Percentiles rank a stretch among this genome's conserved stretches.
phyloP scores from a whole-genome alignment of 129 eudicot genomes.

The Deinandra increscens region DNA sequence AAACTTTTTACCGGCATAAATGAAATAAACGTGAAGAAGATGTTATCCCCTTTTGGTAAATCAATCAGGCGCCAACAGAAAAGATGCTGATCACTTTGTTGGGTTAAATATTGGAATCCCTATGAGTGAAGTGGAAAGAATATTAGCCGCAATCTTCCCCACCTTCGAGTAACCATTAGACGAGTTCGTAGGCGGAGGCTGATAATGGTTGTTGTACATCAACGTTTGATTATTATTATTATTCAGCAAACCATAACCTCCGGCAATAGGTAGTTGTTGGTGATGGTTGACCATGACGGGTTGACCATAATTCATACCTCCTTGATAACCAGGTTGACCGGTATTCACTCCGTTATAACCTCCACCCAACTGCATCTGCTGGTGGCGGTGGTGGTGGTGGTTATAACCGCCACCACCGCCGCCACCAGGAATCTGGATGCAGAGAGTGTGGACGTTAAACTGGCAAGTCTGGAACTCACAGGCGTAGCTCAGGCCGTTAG shows the following conservation, averaged over 20 bases:
- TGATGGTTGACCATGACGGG: conserved; percentile 12
- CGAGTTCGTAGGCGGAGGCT: conserved; percentile 13
- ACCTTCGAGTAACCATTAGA: no score
- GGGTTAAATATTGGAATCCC: conserved; percentile 40
- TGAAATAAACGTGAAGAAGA: no score
- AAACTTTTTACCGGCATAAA: no score
- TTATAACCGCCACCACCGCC: conserved; percentile 5
- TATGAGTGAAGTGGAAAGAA: conserved; percentile 33
- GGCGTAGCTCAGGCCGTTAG: conserved; percentile 25
- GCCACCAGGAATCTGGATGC: conserved; percentile 14
- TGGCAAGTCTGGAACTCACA: conserved; percentile 25
- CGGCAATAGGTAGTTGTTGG: not conserved
- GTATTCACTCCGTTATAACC: not conserved
- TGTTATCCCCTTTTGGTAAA: no score
- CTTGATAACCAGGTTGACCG: not conserved
- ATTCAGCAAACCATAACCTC: conserved; percentile 21
- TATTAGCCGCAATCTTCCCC: conserved; percentile 35
- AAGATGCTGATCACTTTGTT: no score
- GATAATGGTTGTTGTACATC: conserved; percentile 13
- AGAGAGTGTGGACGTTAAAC: conserved; percentile 26
- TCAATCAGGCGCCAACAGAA: no score
- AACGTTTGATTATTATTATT: conserved; percentile 15
- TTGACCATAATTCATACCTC: no score
- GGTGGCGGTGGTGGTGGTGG: conserved; percentile 3
- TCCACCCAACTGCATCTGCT: no score